These are phyloP conservation scores for Rhypophila decipiens DNA, from an alignment of 495 filamentous ascomycete genomes.

Conservation along the genomic window DNA sequence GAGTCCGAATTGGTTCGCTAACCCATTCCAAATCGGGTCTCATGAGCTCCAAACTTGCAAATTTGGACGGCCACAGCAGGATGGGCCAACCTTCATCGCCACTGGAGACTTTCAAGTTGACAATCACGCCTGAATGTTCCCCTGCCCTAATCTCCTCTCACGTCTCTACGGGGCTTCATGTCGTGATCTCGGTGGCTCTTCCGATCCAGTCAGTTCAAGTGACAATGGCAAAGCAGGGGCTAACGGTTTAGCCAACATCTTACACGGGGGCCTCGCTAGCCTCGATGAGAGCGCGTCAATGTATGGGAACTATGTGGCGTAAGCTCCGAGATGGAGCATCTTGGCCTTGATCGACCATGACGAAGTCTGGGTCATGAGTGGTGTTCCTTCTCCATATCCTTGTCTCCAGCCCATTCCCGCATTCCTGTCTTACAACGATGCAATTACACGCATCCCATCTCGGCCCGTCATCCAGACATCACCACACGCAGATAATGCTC, in stretches of 20 bases:
- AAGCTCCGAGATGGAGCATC: not conserved
- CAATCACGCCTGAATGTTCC: too few relatives aligned
- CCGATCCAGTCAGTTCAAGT: conserved; percentile 5
- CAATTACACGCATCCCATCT: conserved; percentile 20
- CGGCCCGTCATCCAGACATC: conserved; percentile 13
- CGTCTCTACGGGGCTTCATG: conserved; percentile 11
- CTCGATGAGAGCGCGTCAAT: too few relatives aligned
- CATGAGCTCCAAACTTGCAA: conserved; percentile 13
- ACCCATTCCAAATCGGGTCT: conserved; percentile 20
- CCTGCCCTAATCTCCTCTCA: conserved; percentile 12
- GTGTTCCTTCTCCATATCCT: conserved; percentile 3
- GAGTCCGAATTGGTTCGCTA: conserved; percentile 27
- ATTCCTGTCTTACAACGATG: conserved; percentile 25
- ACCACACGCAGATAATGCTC: conserved; percentile 2
- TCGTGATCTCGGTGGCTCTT: conserved; percentile 11
- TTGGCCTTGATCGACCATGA: not conserved
- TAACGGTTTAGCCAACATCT: too few relatives aligned
- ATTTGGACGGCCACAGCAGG: conserved; percentile 17
- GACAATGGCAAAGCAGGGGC: conserved; percentile 3
- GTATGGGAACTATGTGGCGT: conserved; percentile 8
- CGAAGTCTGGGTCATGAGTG: not conserved
- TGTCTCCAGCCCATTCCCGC: conserved; percentile 19
- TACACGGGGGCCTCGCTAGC: too few relatives aligned
- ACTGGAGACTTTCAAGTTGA: conserved; percentile 8
- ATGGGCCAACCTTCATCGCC: conserved; percentile 10